phyloP scores from a whole-genome alignment of 768 basidiomycete genomes.

The Rhizopogon salebrosus region DNA sequence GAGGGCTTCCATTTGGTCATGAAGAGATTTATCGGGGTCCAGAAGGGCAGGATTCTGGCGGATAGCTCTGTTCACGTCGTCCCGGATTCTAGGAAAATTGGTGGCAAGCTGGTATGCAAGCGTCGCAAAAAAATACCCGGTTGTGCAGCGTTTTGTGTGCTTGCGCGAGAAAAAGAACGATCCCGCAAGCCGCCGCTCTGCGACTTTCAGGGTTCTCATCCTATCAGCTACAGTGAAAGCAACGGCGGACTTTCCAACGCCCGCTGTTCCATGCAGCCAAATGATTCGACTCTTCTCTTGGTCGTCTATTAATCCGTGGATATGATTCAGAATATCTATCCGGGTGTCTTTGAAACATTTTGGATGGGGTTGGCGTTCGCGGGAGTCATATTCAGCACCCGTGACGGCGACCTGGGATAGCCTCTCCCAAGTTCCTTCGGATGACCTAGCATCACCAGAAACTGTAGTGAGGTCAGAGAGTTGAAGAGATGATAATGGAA shows the following conservation, averaged over 20 bases:
- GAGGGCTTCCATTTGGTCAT: neutral
- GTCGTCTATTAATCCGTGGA: neutral
- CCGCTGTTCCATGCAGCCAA: neutral
- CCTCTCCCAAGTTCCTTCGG: neutral
- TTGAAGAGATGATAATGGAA: neutral
- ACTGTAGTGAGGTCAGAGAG: neutral
- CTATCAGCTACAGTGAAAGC: neutral
- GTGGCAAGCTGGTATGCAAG: neutral
- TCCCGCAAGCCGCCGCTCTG: neutral
- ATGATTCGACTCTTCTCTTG: neutral
- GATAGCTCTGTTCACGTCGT: neutral
- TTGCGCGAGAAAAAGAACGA: too few relatives aligned
- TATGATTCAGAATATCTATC: neutral
- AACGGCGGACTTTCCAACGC: neutral
- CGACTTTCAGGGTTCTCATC: neutral
- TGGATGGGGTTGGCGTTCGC: neutral
- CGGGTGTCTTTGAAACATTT: neutral
- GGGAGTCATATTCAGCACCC: neutral
- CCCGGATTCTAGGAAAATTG: neutral
- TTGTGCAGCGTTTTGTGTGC: too few relatives aligned
- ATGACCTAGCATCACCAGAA: neutral
- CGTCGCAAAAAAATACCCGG: too few relatives aligned
- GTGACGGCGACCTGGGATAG: neutral
- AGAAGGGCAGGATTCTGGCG: neutral
- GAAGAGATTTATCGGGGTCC: neutral